Evolutionary conservation across 202 grass and related monocot species (phyloP).

Genomic region (Elaeis oleifera): DNA sequence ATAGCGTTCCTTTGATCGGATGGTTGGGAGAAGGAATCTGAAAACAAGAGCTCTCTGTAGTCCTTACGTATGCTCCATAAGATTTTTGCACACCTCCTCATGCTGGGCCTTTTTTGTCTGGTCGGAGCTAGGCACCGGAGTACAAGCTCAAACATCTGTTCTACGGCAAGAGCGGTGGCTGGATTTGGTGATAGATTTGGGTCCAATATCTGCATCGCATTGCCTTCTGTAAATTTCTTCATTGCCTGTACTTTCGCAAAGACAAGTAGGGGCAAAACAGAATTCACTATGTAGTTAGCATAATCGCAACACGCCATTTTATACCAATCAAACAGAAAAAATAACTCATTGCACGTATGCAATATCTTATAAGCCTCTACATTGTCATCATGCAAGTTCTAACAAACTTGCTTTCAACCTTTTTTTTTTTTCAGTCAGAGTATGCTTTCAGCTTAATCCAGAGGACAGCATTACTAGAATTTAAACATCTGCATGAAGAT

Average conservation of each 20-base stretch:
- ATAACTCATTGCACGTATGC: too few relatives aligned
- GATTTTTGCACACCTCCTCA: slow-evolving; percentile 71
- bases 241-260: slow-evolving; percentile 40
- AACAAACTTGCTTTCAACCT: too few relatives aligned
- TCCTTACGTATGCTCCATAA: slow-evolving; percentile 79
- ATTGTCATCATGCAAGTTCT: too few relatives aligned
- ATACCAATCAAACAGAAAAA: slow-evolving; percentile 3
- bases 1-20: too few relatives aligned
- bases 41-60: slow-evolving; percentile 33
- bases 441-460: neutral
- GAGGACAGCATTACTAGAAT: neutral
- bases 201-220: slow-evolving; percentile 61
- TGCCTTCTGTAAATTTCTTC: slow-evolving; percentile 55
- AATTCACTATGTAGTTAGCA: neutral
- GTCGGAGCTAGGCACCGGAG: slow-evolving; percentile 51
- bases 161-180: slow-evolving; percentile 47
- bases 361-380: too few relatives aligned
- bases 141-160: slow-evolving; percentile 69
- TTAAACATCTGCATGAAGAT: neutral
- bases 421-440: neutral
- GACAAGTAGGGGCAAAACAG: neutral
- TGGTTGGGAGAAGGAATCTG: neutral
- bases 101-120: slow-evolving; percentile 51
- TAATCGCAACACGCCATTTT: neutral
- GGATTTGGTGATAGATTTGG: slow-evolving; percentile 47